Conservation (phyloP, 805 yeast species). For the Diddensiella santjacobensis region DNA sequence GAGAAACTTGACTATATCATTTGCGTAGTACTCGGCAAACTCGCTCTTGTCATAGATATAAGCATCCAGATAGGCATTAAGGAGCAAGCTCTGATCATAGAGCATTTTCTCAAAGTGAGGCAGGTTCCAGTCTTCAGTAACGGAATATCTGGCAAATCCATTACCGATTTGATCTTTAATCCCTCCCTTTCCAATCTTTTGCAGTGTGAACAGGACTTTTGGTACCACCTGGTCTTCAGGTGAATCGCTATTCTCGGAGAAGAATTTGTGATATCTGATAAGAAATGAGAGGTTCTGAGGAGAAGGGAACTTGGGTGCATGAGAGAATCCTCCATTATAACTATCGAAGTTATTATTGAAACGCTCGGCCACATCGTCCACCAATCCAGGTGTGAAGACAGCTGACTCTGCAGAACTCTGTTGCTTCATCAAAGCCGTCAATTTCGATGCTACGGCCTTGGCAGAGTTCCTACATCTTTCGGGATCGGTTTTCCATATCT, state of each 20-base stretch:
- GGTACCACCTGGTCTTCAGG: constrained; percentile 9
- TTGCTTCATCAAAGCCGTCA: constrained; percentile 25
- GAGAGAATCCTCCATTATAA: constrained; percentile 33
- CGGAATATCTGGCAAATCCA: constrained; percentile 37
- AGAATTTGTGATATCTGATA: constrained; percentile 15
- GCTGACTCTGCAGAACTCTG: constrained; percentile 23
- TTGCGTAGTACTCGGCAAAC: constrained; percentile 22
- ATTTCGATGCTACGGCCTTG: constrained; percentile 20
- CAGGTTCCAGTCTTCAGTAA: constrained; percentile 38
- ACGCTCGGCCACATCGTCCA: constrained; percentile 26
- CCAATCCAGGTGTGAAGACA: constrained; percentile 8
- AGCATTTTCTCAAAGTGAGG: constrained; percentile 41
- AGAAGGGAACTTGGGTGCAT: constrained; percentile 37
- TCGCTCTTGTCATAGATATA: constrained; percentile 23
- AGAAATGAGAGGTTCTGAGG: constrained; percentile 30
- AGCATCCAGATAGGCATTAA: constrained; percentile 33
- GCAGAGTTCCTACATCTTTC: constrained; percentile 30
- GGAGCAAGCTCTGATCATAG: constrained; percentile 36
- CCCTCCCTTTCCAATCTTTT: constrained; percentile 34
- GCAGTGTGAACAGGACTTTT: constrained; percentile 28
- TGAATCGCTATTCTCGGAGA: constrained; percentile 17
- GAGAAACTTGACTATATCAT: constrained; percentile 27
- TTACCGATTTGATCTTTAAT: constrained; percentile 37
- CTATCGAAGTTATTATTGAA: constrained; percentile 28
- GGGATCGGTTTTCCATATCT: constrained; percentile 32